These are phyloP conservation scores for Candida sojae DNA, from an alignment of 1,139 yeast species.

Conservation along the genomic window DNA sequence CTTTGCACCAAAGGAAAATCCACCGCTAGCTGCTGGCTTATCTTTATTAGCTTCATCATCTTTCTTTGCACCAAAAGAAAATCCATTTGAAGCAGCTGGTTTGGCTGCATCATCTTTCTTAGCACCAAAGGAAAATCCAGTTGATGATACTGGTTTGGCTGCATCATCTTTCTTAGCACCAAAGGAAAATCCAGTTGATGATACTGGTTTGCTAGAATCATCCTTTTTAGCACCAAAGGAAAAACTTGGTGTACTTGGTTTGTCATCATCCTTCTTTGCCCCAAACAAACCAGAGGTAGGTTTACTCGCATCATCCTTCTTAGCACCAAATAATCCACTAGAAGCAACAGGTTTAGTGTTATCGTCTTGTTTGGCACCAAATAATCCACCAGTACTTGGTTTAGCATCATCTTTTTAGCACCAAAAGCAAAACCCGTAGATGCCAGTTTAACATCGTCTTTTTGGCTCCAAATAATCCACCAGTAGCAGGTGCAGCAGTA, in stretches of 20 bases:
- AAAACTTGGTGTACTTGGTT: constrained; percentile 12
- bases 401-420: constrained; percentile 21
- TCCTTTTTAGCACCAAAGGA: constrained; percentile 28
- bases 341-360: constrained; percentile 15
- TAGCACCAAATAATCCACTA: constrained; percentile 26
- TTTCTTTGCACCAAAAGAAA: constrained; percentile 19
- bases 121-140: constrained; percentile 26
- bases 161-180: constrained; percentile 26
- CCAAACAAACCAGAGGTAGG: constrained; percentile 11
- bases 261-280: too few relatives aligned
- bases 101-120: constrained; percentile 21
- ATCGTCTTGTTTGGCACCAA: constrained; percentile 22
- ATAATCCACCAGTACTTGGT: constrained; percentile 16
- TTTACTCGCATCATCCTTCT: constrained; percentile 20
- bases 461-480: constrained; percentile 14
- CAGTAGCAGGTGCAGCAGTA: constrained; percentile 9
- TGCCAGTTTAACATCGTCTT: constrained; percentile 21
- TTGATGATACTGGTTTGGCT: constrained; percentile 16
- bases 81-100: constrained; percentile 12
- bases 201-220: constrained; percentile 18
- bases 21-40: constrained; percentile 15
- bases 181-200: constrained; percentile 21
- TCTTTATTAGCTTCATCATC: constrained; percentile 14
- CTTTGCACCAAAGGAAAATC: constrained; percentile 23
- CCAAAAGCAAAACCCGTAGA: constrained; percentile 20